Conservation (phyloP, 2,329 filamentous ascomycete genomes). For the Chaetomiaceae sp. region DNA sequence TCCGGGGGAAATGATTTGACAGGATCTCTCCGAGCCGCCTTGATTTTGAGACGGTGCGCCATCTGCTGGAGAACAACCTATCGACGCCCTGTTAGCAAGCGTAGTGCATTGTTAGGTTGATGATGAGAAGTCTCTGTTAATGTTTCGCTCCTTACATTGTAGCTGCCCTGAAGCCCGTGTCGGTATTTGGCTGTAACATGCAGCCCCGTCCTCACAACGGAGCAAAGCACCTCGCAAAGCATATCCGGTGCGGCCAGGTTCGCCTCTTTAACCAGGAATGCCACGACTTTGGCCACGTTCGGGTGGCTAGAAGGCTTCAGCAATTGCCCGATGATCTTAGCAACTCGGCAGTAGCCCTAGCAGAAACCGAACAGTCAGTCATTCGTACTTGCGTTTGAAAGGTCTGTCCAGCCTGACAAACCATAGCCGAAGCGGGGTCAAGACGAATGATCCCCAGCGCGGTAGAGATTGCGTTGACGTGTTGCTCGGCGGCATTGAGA, state of each 20-base stretch:
- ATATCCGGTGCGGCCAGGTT: not conserved
- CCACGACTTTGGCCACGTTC: not conserved
- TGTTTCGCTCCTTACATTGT: no score
- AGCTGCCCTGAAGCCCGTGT: slow-evolving; percentile 5
- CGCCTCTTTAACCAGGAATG: slow-evolving; percentile 4
- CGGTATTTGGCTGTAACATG: slow-evolving; percentile 9
- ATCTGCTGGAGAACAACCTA: slow-evolving; percentile 18
- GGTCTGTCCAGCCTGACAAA: slow-evolving; percentile 4
- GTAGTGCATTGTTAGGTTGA: no score
- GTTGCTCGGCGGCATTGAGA: slow-evolving; percentile 12
- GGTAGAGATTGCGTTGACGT: slow-evolving; percentile 18
- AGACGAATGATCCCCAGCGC: slow-evolving; percentile 20
- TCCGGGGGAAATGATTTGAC: slow-evolving; percentile 19
- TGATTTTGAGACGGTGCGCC: slow-evolving; percentile 14
- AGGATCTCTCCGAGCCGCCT: slow-evolving; percentile 15
- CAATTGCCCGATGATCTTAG: slow-evolving; percentile 14
- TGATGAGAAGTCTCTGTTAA: no score
- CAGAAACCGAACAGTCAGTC: not conserved
- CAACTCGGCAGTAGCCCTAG: slow-evolving; percentile 24
- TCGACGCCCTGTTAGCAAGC: not conserved
- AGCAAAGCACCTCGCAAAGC: slow-evolving; percentile 5
- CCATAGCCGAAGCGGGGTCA: slow-evolving; percentile 17
- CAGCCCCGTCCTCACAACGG: slow-evolving; percentile 14
- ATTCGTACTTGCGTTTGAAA: not conserved
- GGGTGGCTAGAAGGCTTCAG: not conserved